Conservation (phyloP, 1,284 basidiomycete genomes). For the Leccinum laetum region DNA sequence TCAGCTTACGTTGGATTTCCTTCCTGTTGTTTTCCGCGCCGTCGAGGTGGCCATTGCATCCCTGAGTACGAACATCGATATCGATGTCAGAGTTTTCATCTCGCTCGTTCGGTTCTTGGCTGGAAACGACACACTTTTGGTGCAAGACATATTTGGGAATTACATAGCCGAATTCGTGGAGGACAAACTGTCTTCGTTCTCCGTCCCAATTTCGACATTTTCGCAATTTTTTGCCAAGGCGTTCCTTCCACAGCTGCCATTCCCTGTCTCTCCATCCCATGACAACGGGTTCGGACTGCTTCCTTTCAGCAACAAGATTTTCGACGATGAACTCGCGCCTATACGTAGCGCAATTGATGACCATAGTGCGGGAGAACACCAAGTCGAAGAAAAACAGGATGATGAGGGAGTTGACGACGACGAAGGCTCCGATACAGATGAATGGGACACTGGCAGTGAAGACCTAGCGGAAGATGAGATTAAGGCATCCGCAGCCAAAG, state of each 20-base stretch:
- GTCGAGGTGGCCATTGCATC: conserved; percentile 29
- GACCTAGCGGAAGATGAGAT: conserved; percentile 11
- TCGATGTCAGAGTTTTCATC: conserved; percentile 55
- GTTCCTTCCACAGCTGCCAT: conserved; percentile 14
- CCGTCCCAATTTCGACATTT: conserved; percentile 27
- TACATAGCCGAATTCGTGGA: conserved; percentile 24
- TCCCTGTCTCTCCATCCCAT: conserved; percentile 3
- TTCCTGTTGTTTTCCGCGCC: conserved; percentile 36
- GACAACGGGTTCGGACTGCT: conserved; percentile 36
- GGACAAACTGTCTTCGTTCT: conserved; percentile 27
- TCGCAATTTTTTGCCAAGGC: conserved; percentile 18
- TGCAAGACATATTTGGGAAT: conserved; percentile 35
- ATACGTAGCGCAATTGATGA: conserved; percentile 35
- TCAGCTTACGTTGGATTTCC: conserved; percentile 36
- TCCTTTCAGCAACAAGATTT: conserved; percentile 51
- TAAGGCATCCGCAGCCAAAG: background rate
- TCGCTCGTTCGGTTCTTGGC: conserved; percentile 39
- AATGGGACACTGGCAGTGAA: conserved; percentile 26
- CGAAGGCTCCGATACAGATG: conserved; percentile 15
- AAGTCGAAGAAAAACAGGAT: conserved; percentile 2
- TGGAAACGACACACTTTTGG: conserved; percentile 18
- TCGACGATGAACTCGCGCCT: conserved; percentile 45
- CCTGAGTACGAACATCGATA: conserved; percentile 33
- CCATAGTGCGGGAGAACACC: background rate
- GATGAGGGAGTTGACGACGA: conserved; percentile 16